phyloP scores from a whole-genome alignment of 2,329 filamentous ascomycete species.

The Venturia aucupariae region DNA sequence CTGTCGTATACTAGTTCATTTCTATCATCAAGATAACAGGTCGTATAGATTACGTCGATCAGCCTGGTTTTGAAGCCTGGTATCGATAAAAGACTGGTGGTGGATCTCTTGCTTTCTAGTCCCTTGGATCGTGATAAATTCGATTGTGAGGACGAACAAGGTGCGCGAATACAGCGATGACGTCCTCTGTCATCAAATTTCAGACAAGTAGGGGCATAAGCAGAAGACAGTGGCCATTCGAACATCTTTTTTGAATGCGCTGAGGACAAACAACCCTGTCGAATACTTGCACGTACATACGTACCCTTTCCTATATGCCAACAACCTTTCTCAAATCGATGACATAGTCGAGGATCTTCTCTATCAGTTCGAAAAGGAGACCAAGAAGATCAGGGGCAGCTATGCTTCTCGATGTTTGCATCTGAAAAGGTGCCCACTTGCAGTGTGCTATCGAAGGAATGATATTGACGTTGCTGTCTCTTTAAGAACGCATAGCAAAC shows the following conservation, averaged over 20 bases:
- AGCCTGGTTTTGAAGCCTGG: not conserved
- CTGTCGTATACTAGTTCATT: too few species aligned
- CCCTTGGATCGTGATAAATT: not conserved
- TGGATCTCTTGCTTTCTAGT: not conserved
- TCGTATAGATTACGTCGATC: not conserved
- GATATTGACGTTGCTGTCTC: not conserved
- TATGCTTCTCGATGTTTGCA: not conserved
- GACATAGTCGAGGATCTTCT: not conserved
- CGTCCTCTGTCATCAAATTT: not conserved
- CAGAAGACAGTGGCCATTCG: not conserved
- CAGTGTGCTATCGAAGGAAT: not conserved
- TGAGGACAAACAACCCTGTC: slow-evolving; percentile 55
- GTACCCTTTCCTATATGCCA: slow-evolving; percentile 52
- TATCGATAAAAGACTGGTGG: not conserved
- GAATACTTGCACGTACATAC: slow-evolving; percentile 68
- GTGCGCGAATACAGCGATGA: not conserved
- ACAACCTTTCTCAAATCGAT: not conserved
- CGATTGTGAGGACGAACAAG: not conserved
- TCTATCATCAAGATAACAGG: too few species aligned
- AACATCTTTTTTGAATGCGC: not conserved
- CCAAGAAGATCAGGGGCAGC: not conserved
- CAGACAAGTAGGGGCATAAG: not conserved
- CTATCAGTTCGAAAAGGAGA: not conserved
- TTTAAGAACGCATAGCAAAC: not conserved
- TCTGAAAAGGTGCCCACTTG: too few species aligned